Conservation (phyloP, 352 stramenopile genomes). For the Thalassiosira hispida region DNA sequence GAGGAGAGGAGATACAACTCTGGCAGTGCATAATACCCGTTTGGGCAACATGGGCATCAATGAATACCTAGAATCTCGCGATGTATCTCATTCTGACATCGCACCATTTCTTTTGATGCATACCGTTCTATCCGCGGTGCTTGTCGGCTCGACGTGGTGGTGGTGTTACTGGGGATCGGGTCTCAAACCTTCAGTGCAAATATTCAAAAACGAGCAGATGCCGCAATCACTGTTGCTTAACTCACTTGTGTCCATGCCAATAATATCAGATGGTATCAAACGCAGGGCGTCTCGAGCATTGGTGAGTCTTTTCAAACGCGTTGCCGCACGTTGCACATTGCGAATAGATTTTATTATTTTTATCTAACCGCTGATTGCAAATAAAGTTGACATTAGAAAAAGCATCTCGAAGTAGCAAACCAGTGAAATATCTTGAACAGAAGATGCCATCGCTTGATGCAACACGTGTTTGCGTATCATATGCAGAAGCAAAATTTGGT, state of each 20-base stretch:
- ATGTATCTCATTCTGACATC: conserved; percentile 36
- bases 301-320: conserved; percentile 15
- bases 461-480: conserved; percentile 41
- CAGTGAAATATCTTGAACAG: conserved; percentile 30
- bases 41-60: conserved; percentile 21
- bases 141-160: conserved; percentile 53
- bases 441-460: conserved; percentile 49
- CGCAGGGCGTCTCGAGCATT: conserved; percentile 23
- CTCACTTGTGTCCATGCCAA: conserved; percentile 16
- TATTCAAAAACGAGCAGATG: conserved; percentile 15
- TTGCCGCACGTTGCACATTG: neutral
- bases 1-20: too few species aligned
- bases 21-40: too few species aligned
- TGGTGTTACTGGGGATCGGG: conserved; percentile 33
- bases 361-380: too few species aligned
- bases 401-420: conserved; percentile 39
- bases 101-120: conserved; percentile 28
- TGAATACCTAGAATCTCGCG: conserved; percentile 37
- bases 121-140: conserved; percentile 22
- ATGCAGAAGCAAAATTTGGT: conserved; percentile 54
- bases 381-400: conserved; percentile 31
- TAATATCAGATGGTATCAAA: conserved; percentile 41
- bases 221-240: conserved; percentile 27
- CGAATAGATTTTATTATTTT: neutral
- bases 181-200: neutral